Evolutionary conservation across 768 basidiomycete species (phyloP).

Genomic region (Suillus bovinus): DNA sequence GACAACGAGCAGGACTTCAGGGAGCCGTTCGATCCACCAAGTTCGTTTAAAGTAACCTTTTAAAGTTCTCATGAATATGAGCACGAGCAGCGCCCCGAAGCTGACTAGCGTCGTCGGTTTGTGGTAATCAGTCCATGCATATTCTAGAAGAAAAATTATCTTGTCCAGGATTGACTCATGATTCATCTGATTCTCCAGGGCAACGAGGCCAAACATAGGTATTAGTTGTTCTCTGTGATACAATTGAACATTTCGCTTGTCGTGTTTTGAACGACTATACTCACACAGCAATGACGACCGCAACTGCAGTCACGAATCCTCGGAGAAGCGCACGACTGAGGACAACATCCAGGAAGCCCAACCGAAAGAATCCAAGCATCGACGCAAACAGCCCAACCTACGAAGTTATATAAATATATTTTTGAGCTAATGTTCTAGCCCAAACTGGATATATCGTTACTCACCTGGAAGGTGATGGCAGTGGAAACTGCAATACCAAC

Average conservation of each 20-base stretch:
- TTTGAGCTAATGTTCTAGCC: not conserved
- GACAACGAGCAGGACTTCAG: constrained; percentile 90
- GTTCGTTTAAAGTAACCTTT: constrained; percentile 60
- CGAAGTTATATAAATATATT: not conserved
- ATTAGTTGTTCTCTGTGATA: constrained; percentile 72
- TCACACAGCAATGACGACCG: constrained; percentile 82
- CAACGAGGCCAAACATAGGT: constrained; percentile 83
- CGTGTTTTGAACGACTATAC: constrained; percentile 25
- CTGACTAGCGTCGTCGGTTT: constrained; percentile 71
- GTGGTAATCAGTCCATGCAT: constrained; percentile 59
- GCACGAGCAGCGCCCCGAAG: constrained; percentile 62
- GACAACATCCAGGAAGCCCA: constrained; percentile 94
- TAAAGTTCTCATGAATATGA: constrained; percentile 61
- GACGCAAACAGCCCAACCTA: constrained; percentile 87
- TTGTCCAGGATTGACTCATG: constrained; percentile 78
- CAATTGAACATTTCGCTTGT: constrained; percentile 3
- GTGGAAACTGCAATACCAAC: constrained; percentile 72
- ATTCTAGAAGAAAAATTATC: constrained; percentile 67
- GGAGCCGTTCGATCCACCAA: constrained; percentile 77
- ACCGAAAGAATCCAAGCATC: constrained; percentile 79
- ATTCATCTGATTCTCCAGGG: constrained; percentile 52
- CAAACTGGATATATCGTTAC: constrained; percentile 35
- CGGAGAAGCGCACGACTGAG: constrained; percentile 85
- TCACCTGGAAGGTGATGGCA: constrained; percentile 80
- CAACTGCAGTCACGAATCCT: constrained; percentile 86